These are phyloP conservation scores for Aspergillus sp. DNA, from an alignment of 2,329 filamentous ascomycete genomes.

Conservation along the genomic window DNA sequence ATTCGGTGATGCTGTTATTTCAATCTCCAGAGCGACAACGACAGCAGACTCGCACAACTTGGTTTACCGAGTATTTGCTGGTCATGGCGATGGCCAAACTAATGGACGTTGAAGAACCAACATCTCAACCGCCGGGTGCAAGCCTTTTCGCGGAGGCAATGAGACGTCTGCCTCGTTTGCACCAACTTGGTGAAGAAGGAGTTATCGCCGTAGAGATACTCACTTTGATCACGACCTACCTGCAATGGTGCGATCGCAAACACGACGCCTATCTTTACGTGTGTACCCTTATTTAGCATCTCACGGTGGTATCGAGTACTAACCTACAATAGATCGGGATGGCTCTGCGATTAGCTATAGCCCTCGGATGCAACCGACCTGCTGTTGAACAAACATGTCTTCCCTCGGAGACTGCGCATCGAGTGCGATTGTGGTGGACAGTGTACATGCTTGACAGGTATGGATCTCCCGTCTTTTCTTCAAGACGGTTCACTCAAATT, in stretches of 20 bases:
- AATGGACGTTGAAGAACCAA: constrained; percentile 22
- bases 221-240: constrained; percentile 18
- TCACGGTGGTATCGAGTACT: not conserved
- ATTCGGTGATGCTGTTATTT: constrained; percentile 18
- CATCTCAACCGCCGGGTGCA: constrained; percentile 15
- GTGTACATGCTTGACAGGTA: constrained; percentile 26
- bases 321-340: constrained; percentile 14
- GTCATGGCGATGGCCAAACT: constrained; percentile 27
- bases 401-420: constrained; percentile 20
- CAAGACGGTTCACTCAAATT: not conserved
- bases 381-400: constrained; percentile 15
- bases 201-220: constrained; percentile 18
- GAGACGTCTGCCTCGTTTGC: constrained; percentile 15
- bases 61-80: constrained; percentile 23
- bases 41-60: constrained; percentile 12
- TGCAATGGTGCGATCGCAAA: constrained; percentile 22
- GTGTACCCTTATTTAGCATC: not conserved
- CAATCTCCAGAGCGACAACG: constrained; percentile 11
- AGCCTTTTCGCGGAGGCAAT: constrained; percentile 19
- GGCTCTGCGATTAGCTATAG: constrained; percentile 20
- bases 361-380: constrained; percentile 16
- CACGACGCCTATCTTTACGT: constrained; percentile 23
- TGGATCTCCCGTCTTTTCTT: not conserved
- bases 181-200: constrained; percentile 16
- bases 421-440: constrained; percentile 24